Conservation (phyloP, 116 monocot species). For the Cymodocea nodosa region DNA sequence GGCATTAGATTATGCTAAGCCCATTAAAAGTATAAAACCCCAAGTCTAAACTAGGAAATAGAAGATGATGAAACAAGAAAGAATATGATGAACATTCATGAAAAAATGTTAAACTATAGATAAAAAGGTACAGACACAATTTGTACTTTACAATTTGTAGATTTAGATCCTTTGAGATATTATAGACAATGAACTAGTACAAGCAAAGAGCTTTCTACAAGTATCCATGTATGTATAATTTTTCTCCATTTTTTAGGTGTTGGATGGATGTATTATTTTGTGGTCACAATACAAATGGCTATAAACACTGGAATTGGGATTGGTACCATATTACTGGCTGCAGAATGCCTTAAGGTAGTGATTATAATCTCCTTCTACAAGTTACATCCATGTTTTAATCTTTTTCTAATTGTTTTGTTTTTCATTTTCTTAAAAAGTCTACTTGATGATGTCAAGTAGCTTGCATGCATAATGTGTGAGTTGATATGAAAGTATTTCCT, state of each 20-base stretch:
- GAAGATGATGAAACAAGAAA: no score
- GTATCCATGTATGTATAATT: neutral
- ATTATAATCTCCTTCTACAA: no score
- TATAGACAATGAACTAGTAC: neutral
- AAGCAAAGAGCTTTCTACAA: neutral
- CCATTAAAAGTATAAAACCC: no score
- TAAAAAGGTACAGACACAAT: no score
- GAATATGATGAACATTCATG: neutral
- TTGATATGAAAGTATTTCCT: no score
- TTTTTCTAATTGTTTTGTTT: neutral
- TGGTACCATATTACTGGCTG: constrained; percentile 62
- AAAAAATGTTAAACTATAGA: neutral
- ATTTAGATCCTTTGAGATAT: neutral
- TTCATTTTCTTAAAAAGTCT: neutral
- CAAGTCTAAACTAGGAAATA: no score
- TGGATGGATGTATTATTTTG: constrained; percentile 71
- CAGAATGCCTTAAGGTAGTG: constrained; percentile 53
- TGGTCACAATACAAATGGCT: constrained; percentile 41
- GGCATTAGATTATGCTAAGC: no score
- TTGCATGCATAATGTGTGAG: no score
- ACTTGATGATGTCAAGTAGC: neutral
- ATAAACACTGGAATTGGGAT: constrained; percentile 64
- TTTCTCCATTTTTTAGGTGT: constrained; percentile 22
- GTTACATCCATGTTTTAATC: no score
- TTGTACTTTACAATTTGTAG: no score